Evolutionary conservation across 495 filamentous ascomycete species (phyloP).

Genomic region (Penicillium salamii): DNA sequence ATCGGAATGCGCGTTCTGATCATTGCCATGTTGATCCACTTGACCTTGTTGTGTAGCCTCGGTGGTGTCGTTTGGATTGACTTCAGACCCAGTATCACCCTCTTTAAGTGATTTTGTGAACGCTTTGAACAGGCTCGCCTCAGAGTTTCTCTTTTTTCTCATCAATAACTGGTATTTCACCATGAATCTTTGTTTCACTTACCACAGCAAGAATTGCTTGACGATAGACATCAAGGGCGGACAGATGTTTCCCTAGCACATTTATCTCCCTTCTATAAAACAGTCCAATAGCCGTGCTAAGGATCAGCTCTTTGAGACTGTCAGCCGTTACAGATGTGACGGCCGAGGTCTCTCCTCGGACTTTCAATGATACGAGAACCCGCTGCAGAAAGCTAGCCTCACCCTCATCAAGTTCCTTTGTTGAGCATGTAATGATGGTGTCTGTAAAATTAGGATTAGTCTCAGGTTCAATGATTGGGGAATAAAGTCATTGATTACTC

Average conservation of each 20-base stretch:
- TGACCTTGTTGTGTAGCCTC: no score
- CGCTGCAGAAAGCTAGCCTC: conserved; percentile 8
- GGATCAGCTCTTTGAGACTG: conserved; percentile 2
- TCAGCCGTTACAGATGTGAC: not conserved
- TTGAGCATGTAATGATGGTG: conserved; percentile 13
- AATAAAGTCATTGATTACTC: no score
- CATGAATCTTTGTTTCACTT: no score
- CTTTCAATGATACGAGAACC: not conserved
- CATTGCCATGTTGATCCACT: no score
- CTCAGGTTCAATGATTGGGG: no score
- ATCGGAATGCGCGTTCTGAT: no score
- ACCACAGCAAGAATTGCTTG: conserved; percentile 10
- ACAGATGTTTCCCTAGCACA: conserved; percentile 4
- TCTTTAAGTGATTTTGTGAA: conserved; percentile 17
- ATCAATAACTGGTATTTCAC: no score
- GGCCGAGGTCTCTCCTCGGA: conserved; percentile 3
- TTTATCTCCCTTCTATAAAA: conserved; percentile 1
- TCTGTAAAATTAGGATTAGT: not conserved
- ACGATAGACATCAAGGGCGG: conserved; percentile 12
- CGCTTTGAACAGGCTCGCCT: conserved; percentile 13
- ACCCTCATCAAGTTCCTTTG: not conserved
- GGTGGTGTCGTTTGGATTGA: no score
- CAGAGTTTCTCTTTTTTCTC: conserved; percentile 1
- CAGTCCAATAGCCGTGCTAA: conserved; percentile 3
- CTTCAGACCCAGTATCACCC: not conserved